Evolutionary conservation across 495 filamentous ascomycete species (phyloP), one percentile per base, ranked within the genome.

Genomic region (Parathielavia hyrcaniae): DNA sequence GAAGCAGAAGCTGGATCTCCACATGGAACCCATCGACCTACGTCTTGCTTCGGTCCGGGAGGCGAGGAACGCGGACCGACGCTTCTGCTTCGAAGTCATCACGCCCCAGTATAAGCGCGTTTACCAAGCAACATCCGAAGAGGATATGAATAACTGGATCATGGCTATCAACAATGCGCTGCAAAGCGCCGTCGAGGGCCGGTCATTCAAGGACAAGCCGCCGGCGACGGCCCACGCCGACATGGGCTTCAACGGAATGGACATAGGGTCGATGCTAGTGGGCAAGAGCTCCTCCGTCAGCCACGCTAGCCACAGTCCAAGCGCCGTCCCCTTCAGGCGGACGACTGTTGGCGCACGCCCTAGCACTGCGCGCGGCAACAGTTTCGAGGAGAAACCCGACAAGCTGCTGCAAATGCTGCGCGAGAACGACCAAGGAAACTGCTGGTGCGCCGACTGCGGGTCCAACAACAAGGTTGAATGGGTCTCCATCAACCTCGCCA

Each of bases 1-100:
- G 93, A 99, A 99, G 73, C 89, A 97, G 68, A 89, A 86, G 71
- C 81, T 97, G 47, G 95, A 97, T 70, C 77, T 97, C 36, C 93
- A 99, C 68, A 97, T 96, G 84, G 93, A 99, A 9, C 93, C 93
- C 4, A 99, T 99, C 59, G 95, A 99, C 70, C 77, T 99, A 41
- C 87, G 91, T 30, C 90, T 97, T 81, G 93, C 95, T 19, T 97
- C 95, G 6, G 95, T 99, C 11, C 85, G 93, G 35, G 92, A 97
- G 71, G 91, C 93, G 50, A 84, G 95, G 50, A 92, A 92, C 72
- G 87, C 90, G 6, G 95, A 99, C 63, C 83, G 93, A 43, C 84
- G 95, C 16, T 99, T 99, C 73, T 97, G 92, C 70, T 99, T 97
- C 66, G 93, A 99, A 74, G 88, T 97, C 35, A 97, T 99, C 47